Conservation (phyloP, 768 basidiomycete species). For the Grammothele lineata region DNA sequence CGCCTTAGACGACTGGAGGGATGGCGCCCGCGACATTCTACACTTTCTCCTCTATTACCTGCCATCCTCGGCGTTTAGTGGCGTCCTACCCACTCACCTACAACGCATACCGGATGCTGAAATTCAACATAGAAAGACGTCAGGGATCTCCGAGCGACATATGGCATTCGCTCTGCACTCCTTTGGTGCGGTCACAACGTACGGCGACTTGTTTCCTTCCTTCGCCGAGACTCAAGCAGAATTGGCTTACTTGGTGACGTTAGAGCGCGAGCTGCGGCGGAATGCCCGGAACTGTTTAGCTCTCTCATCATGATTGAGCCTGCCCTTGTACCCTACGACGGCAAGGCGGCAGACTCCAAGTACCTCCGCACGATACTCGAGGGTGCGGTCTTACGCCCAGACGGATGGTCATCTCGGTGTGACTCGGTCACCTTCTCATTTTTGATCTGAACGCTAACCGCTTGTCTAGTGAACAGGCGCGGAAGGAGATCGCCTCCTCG, state of each 20-base stretch:
- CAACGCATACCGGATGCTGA: conserved; percentile 41
- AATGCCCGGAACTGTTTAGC: conserved; percentile 62
- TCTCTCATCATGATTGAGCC: conserved; percentile 78
- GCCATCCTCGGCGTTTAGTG: conserved; percentile 33
- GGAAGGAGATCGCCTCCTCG: conserved; percentile 39
- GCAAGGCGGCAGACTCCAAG: background rate
- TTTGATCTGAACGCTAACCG: too few relatives aligned
- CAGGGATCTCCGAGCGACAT: too few relatives aligned
- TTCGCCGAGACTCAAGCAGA: too few relatives aligned
- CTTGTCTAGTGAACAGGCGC: conserved; percentile 67
- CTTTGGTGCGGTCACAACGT: conserved; percentile 77
- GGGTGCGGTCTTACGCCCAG: too few relatives aligned
- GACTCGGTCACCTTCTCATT: background rate
- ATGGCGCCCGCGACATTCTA: conserved; percentile 72
- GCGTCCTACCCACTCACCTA: conserved; percentile 48
- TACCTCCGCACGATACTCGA: too few relatives aligned
- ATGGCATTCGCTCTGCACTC: too few relatives aligned
- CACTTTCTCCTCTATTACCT: conserved; percentile 71
- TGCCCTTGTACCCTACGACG: conserved; percentile 38
- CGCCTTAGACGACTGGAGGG: conserved; percentile 69
- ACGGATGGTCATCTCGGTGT: conserved; percentile 57
- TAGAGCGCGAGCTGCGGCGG: conserved; percentile 65
- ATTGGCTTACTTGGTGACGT: too few relatives aligned
- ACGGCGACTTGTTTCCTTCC: too few relatives aligned
- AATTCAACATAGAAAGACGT: conserved; percentile 45